These are phyloP conservation scores for Rhizopus stolonifer DNA, from an alignment of 371 early-diverging fungal genomes.

Conservation along the genomic window DNA sequence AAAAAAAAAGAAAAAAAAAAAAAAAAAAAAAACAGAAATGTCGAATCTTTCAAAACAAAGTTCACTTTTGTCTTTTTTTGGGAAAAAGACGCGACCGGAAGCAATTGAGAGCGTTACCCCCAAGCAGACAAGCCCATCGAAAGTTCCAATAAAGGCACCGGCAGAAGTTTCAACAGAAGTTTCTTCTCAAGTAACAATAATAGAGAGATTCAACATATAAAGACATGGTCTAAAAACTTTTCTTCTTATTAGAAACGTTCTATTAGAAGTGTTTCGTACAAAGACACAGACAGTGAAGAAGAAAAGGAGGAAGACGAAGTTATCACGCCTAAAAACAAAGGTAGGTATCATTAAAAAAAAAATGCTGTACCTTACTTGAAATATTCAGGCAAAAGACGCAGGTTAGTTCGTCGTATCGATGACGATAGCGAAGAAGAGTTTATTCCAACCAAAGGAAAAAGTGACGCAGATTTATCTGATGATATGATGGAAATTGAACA, in stretches of 20 bases:
- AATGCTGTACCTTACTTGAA: background rate
- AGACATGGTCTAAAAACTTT: no score
- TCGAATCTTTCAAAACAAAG: no score
- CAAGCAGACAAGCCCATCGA: no score
- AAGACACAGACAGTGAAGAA: constrained; percentile 4
- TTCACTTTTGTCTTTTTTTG: no score
- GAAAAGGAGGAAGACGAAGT: background rate
- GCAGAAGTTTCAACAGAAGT: no score
- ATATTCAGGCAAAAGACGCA: constrained; percentile 5
- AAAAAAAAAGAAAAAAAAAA: no score
- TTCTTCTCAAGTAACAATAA: no score
- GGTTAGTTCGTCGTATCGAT: constrained; percentile 5
- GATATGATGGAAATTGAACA: constrained; percentile 14
- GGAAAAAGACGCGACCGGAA: no score
- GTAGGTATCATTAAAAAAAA: background rate
- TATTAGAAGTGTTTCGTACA: constrained; percentile 5
- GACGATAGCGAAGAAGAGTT: constrained; percentile 22
- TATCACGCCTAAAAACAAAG: background rate
- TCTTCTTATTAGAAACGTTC: constrained; percentile 7
- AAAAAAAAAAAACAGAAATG: no score
- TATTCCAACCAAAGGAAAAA: constrained; percentile 5
- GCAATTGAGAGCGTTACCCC: no score
- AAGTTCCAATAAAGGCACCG: no score
- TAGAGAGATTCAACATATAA: no score
- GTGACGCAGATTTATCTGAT: constrained; percentile 9